Evolutionary conservation across 805 yeast species (phyloP), one percentile per base, ranked within the genome.

Genomic region (Teunomyces atbi): DNA sequence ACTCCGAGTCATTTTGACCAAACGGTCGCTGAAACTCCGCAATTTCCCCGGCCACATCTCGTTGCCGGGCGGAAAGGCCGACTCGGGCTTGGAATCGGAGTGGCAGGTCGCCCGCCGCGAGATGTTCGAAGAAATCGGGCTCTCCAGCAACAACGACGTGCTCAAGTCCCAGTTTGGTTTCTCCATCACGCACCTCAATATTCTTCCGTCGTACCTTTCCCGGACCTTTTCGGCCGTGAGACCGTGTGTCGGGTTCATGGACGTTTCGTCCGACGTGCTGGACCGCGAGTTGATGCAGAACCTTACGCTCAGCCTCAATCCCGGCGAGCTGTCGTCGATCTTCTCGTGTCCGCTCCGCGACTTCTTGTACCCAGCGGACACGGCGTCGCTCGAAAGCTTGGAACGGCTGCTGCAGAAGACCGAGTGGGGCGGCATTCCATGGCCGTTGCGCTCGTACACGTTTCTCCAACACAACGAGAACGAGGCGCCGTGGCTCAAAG

Each of bases 51-150:
- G 97, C 4, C 96, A 91, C 62, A 86, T 87, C 5, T 89, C 97
- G 1, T 71, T 91, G 6, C 98, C 98, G 3, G 98, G 98, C 2
- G 98, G 97, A 6, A 88, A 85, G 59, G 90, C 96, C 4, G 97
- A 91, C 62, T 59, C 54, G 35, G 81, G 76, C 0, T 69, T 77
- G 15, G 89, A 89, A 55, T 64, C 77, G 11, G 88, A 86, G 47
- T 83, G 85, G 75, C 76, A 78, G 37, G 84, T 85, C 33, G 85
- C 96, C 0, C 71, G 95, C 48, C 71, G 98, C 27, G 98, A 91
- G 63, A 82, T 90, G 50, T 78, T 76, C 46, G 98, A 91, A 60
- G 98, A 91, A 61, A 87, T 91, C 42, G 97, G 97, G 0, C 61
- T 89, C 18, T 75, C 77, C 8, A 63, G 73, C 12, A 64, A 74